Evolutionary conservation across 2,329 filamentous ascomycete species (phyloP).

Genomic region (Pseudogymnoascus sp.): DNA sequence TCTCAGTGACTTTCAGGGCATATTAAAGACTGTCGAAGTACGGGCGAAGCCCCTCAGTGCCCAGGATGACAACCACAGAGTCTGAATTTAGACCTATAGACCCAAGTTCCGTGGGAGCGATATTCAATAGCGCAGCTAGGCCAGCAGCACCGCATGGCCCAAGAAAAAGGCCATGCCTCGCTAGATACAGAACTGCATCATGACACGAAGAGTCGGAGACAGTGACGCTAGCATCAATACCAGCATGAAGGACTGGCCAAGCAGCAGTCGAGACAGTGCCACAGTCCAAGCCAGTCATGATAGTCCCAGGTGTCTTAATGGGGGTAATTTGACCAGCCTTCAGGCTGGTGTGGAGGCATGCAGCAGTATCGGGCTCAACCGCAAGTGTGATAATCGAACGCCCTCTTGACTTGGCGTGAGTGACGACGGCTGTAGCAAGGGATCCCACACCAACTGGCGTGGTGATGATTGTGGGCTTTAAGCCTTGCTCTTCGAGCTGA

Average conservation of each 20-base stretch:
- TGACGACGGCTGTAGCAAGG: conserved; percentile 58
- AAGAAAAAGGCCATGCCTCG: conserved; percentile 29
- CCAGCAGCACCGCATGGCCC: conserved; percentile 45
- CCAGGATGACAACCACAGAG: conserved; percentile 57
- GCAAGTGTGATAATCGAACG: conserved; percentile 36
- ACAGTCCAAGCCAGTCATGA: conserved; percentile 44
- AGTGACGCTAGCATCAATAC: conserved; percentile 35
- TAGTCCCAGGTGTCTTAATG: conserved; percentile 30
- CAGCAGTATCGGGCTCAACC: conserved; percentile 60
- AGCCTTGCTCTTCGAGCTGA: conserved; percentile 44
- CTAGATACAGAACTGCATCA: conserved; percentile 32
- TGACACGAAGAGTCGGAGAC: conserved; percentile 39
- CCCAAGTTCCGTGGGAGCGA: background rate
- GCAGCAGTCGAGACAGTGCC: conserved; percentile 40
- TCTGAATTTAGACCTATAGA: conserved; percentile 30
- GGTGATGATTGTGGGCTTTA: conserved; percentile 43
- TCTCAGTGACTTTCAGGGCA: background rate
- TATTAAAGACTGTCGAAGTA: conserved; percentile 31
- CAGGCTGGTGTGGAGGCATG: conserved; percentile 42
- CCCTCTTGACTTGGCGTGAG: conserved; percentile 49
- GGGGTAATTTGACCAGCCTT: conserved; percentile 31
- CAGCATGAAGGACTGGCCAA: conserved; percentile 36
- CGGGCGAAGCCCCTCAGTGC: conserved; percentile 54
- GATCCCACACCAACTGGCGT: conserved; percentile 65
- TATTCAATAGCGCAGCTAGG: conserved; percentile 44